Evolutionary conservation across 2,329 filamentous ascomycete genomes (phyloP).

Genomic region (Colletotrichum orchidophilum): DNA sequence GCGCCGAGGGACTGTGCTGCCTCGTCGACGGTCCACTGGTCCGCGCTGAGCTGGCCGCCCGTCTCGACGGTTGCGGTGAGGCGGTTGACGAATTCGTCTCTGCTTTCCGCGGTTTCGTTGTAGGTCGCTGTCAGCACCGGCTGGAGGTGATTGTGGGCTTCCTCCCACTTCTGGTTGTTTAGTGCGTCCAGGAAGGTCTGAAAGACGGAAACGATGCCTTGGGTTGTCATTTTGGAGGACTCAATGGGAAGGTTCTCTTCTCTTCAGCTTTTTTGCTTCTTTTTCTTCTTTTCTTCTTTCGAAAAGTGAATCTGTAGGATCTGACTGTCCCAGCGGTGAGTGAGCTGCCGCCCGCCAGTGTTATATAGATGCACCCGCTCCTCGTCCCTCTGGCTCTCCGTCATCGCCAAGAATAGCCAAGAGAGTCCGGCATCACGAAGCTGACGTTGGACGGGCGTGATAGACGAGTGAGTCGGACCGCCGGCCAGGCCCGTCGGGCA

Average conservation of each 20-base stretch:
- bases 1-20: not conserved
- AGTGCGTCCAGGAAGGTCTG: conserved; percentile 4
- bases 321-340: not conserved
- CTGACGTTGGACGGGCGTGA: not conserved
- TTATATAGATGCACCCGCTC: not conserved
- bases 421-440: not conserved
- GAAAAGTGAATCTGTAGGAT: not conserved
- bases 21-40: not conserved
- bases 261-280: not conserved
- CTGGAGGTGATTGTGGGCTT: not conserved
- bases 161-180: conserved; percentile 16
- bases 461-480: not conserved
- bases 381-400: not conserved
- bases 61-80: not conserved
- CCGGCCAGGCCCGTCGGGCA: not conserved
- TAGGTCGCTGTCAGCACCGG: not conserved
- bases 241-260: not conserved
- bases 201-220: not conserved
- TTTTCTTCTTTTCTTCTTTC: not conserved
- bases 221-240: not conserved
- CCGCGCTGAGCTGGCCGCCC: conserved; percentile 1
- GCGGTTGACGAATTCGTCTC: not conserved
- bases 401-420: not conserved
- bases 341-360: not conserved
- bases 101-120: not conserved